A percentile compares a stretch with the other conserved stretches of the same genome.
These are phyloP conservation scores for Ceratopteris richardii DNA, from an alignment of 75 land plant genomes.

Conservation along the genomic window DNA sequence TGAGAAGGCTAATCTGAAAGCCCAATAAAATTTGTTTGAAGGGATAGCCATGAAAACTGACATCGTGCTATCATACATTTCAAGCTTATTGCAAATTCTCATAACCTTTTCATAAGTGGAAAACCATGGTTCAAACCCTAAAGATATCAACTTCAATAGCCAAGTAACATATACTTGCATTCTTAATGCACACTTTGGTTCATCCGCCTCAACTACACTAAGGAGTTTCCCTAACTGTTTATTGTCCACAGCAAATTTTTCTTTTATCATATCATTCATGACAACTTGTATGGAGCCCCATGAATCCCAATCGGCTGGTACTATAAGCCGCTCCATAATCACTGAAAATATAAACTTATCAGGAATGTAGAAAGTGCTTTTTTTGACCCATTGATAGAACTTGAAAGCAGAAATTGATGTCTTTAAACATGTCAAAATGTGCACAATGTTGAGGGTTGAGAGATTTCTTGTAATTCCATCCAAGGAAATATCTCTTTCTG, in stretches of 20 bases:
- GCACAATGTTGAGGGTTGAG: not conserved
- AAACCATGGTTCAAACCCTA: not conserved
- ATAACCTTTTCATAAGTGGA: constrained; percentile 1
- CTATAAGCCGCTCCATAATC: not conserved
- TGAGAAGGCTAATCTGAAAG: not conserved
- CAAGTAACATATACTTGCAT: not conserved
- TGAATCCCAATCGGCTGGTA: not conserved
- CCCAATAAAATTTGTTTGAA: not conserved
- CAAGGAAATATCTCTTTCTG: too few species aligned
- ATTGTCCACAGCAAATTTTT: not conserved
- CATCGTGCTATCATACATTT: not conserved
- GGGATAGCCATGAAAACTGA: not conserved
- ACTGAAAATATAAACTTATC: not conserved
- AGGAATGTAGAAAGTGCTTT: not conserved
- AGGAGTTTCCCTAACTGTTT: not conserved
- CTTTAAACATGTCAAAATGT: not conserved
- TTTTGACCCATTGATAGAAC: not conserved
- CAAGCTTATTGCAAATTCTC: not conserved
- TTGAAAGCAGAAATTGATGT: not conserved
- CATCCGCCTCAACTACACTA: not conserved
- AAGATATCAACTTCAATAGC: not conserved
- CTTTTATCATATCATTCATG: not conserved
- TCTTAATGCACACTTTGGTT: not conserved
- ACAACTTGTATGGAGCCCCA: not conserved
- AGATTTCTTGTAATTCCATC: not conserved